phyloP scores from a whole-genome alignment of 2,329 filamentous ascomycete species.

The Juglanconis sp. region DNA sequence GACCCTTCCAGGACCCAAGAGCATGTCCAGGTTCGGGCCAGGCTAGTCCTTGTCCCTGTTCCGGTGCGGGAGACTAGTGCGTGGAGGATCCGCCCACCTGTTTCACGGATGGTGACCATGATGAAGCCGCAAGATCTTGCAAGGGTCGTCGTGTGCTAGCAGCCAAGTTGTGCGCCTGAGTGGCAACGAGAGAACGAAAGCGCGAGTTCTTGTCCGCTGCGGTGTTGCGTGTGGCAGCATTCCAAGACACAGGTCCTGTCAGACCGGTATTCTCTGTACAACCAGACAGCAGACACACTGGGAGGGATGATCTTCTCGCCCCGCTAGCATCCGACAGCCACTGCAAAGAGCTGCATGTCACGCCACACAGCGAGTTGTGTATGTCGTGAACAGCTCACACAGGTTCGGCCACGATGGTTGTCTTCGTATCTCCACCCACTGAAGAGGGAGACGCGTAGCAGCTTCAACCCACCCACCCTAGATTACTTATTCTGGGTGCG shows the following conservation, averaged over 20 bases:
- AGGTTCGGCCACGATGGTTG: not conserved
- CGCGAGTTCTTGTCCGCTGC: too few species aligned
- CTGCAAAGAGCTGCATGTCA: not conserved
- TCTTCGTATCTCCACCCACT: not conserved
- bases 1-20: too few species aligned
- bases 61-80: not conserved
- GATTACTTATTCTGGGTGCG: not conserved
- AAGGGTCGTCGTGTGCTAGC: too few species aligned
- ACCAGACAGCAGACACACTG: not conserved
- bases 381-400: not conserved
- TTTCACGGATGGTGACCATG: not conserved
- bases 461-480: not conserved
- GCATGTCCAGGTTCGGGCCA: too few species aligned
- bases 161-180: too few species aligned
- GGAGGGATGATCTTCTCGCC: not conserved
- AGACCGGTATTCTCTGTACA: not conserved
- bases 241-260: not conserved
- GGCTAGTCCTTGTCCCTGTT: not conserved
- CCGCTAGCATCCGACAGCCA: not conserved
- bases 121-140: not conserved
- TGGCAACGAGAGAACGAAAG: too few species aligned
- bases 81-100: not conserved
- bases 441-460: not conserved
- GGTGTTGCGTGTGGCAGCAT: too few species aligned
- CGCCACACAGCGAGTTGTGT: not conserved